These are phyloP conservation scores for Saccharomycopsis malanga DNA, from an alignment of 805 yeast genomes.

Conservation along the genomic window DNA sequence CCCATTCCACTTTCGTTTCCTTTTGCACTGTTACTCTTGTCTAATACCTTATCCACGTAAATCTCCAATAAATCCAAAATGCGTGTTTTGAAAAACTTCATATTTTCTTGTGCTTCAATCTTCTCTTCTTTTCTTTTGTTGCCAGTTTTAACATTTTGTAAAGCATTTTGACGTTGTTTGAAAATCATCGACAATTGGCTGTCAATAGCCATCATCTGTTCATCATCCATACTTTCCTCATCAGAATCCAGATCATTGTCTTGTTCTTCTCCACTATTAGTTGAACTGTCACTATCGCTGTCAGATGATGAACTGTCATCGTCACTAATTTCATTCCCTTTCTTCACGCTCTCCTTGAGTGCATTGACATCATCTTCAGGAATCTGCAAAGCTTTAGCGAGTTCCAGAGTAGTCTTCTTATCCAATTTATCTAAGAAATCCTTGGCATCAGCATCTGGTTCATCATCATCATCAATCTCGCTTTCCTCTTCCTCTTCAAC, in stretches of 20 bases:
- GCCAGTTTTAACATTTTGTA: slow-evolving; percentile 48
- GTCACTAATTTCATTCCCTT: slow-evolving; percentile 26
- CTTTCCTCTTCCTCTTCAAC: slow-evolving; percentile 24
- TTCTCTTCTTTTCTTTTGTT: slow-evolving; percentile 66
- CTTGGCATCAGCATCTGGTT: slow-evolving; percentile 19
- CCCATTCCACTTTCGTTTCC: slow-evolving; percentile 1
- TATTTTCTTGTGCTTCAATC: slow-evolving; percentile 71
- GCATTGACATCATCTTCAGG: slow-evolving; percentile 9
- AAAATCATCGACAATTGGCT: slow-evolving; percentile 76
- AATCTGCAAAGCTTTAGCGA: slow-evolving; percentile 21
- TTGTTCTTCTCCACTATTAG: slow-evolving; percentile 43
- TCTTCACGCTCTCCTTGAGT: slow-evolving; percentile 41
- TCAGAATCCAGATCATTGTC: slow-evolving; percentile 31
- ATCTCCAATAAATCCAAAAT: slow-evolving; percentile 70
- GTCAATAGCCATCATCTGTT: slow-evolving; percentile 92
- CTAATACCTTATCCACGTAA: slow-evolving; percentile 42
- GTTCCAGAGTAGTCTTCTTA: slow-evolving; percentile 18
- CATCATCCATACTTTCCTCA: slow-evolving; percentile 34
- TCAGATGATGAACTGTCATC: not conserved
- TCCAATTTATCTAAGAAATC: slow-evolving; percentile 21
- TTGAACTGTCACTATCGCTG: slow-evolving; percentile 47
- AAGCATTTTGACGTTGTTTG: slow-evolving; percentile 68
- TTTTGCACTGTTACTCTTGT: slow-evolving; percentile 10
- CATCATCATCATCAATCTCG: slow-evolving; percentile 23
- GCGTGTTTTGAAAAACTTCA: slow-evolving; percentile 70